Percentiles rank a stretch among this genome's conserved stretches.
phyloP scores from a whole-genome alignment of 768 basidiomycete genomes.

The Leccinum longicurvipes region DNA sequence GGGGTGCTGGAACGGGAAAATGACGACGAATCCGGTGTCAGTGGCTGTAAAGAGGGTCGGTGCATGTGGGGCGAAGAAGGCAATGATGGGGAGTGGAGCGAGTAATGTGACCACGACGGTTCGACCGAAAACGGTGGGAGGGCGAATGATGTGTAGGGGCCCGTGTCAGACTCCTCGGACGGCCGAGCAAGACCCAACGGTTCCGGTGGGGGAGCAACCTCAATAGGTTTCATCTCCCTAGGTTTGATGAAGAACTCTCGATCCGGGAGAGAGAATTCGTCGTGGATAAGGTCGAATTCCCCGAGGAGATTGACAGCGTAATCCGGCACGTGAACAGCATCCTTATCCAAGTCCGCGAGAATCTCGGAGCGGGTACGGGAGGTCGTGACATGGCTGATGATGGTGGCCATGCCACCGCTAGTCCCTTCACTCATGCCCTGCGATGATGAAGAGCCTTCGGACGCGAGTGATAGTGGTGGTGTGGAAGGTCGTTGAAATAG shows the following conservation, averaged over 20 bases:
- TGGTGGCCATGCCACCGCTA: slow-evolving; percentile 33
- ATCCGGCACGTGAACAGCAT: slow-evolving; percentile 39
- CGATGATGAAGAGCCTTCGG: slow-evolving; percentile 23
- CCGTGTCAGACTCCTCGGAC: slow-evolving; percentile 34
- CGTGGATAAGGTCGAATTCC: slow-evolving; percentile 38
- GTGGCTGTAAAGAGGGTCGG: slow-evolving; percentile 26
- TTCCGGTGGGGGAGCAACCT: slow-evolving; percentile 26
- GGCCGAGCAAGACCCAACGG: slow-evolving; percentile 16
- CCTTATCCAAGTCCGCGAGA: slow-evolving; percentile 31
- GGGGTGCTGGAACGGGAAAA: slow-evolving; percentile 31
- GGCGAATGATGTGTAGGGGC: slow-evolving; percentile 32
- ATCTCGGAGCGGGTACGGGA: slow-evolving; percentile 38
- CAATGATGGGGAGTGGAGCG: slow-evolving; percentile 15
- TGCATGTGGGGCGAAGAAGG: slow-evolving; percentile 23
- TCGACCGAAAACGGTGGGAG: slow-evolving; percentile 26
- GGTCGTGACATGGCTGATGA: slow-evolving; percentile 30
- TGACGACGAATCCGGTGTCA: slow-evolving; percentile 30
- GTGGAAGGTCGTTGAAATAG: slow-evolving; percentile 27
- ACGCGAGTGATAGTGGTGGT: slow-evolving; percentile 28
- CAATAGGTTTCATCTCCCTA: slow-evolving; percentile 29
- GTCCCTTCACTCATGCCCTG: slow-evolving; percentile 17
- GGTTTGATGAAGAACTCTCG: slow-evolving; percentile 29
- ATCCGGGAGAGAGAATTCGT: slow-evolving; percentile 32
- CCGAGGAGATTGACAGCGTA: slow-evolving; percentile 45
- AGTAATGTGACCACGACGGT: slow-evolving; percentile 18